A percentile compares a stretch with the other conserved stretches of the same genome.
Evolutionary conservation across 2,329 filamentous ascomycete species (phyloP).

Genomic region (Bisporella sp.): DNA sequence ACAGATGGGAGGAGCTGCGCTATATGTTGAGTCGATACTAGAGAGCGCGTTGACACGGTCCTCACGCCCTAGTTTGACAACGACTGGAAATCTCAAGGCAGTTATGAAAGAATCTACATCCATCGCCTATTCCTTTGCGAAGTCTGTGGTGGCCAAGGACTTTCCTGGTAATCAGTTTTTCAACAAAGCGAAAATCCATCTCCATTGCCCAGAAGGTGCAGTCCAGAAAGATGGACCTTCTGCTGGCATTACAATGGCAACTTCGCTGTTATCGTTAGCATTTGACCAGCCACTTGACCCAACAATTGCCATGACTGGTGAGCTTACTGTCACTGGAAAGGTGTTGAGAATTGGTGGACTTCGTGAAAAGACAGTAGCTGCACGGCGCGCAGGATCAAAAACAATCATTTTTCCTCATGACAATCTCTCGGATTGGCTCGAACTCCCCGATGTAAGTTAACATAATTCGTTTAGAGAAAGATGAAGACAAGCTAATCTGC

Average conservation of each 20-base stretch:
- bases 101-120: constrained; percentile 98
- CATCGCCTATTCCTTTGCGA: constrained; percentile 95
- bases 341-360: constrained; percentile 90
- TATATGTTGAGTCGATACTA: constrained; percentile 95
- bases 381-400: constrained; percentile 83
- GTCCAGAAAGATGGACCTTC: constrained; percentile 91
- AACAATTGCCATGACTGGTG: constrained; percentile 94
- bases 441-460: constrained; percentile 81
- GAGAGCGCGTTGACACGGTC: constrained; percentile 70
- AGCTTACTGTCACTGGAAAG: constrained; percentile 94
- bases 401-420: constrained; percentile 93
- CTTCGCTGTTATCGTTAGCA: constrained; percentile 77
- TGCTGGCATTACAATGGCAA: constrained; percentile 98
- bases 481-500: neutral
- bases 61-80: constrained; percentile 75
- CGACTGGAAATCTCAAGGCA: constrained; percentile 88
- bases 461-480: too few relatives aligned
- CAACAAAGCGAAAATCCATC: constrained; percentile 87
- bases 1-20: constrained; percentile 87
- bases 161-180: constrained; percentile 94
- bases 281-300: constrained; percentile 73
- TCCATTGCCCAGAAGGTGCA: constrained; percentile 94
- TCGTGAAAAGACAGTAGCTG: constrained; percentile 95
- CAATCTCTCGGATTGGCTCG: constrained; percentile 94
- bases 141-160: constrained; percentile 74